These are phyloP conservation scores for Wolfiporia cocos DNA, from an alignment of 1,284 basidiomycete species.

Conservation along the genomic window DNA sequence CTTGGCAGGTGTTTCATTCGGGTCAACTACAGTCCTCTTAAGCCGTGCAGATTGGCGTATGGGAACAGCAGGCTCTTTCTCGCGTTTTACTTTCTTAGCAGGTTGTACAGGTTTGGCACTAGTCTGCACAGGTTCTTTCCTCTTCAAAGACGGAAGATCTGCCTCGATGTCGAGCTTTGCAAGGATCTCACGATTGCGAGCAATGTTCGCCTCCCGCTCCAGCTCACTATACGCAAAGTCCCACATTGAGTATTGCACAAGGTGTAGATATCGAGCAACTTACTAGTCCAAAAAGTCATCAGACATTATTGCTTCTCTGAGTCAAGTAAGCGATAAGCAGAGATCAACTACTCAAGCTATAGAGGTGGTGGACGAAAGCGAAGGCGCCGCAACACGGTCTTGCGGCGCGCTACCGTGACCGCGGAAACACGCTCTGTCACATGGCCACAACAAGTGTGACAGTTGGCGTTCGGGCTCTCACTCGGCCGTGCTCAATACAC, in stretches of 20 bases:
- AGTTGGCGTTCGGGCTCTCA: no score
- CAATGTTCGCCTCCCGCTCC: conserved; percentile 73
- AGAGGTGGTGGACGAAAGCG: no score
- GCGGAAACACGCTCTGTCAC: no score
- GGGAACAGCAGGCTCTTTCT: conserved; percentile 36
- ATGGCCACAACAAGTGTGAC: no score
- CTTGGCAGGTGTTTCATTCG: conserved; percentile 58
- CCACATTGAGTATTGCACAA: no score
- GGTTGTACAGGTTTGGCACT: conserved; percentile 63
- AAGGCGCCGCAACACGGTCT: no score
- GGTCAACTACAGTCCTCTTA: conserved; percentile 37
- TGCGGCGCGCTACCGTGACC: no score
- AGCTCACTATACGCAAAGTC: conserved; percentile 60
- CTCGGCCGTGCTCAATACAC: no score
- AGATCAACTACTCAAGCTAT: no score
- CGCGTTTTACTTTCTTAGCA: conserved; percentile 44
- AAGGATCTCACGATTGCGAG: conserved; percentile 66
- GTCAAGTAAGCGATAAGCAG: no score
- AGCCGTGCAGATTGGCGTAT: conserved; percentile 62
- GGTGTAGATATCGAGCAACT: conserved; percentile 4
- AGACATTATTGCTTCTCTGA: no score
- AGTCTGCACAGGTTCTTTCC: conserved; percentile 17
- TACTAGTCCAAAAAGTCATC: conserved; percentile 19
- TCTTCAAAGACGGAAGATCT: conserved; percentile 33
- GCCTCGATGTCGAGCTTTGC: conserved; percentile 63